Evolutionary conservation across 305 asterid genomes (phyloP), one percentile per base, ranked within the genome.

Genomic region (Fraxinus sp.): DNA sequence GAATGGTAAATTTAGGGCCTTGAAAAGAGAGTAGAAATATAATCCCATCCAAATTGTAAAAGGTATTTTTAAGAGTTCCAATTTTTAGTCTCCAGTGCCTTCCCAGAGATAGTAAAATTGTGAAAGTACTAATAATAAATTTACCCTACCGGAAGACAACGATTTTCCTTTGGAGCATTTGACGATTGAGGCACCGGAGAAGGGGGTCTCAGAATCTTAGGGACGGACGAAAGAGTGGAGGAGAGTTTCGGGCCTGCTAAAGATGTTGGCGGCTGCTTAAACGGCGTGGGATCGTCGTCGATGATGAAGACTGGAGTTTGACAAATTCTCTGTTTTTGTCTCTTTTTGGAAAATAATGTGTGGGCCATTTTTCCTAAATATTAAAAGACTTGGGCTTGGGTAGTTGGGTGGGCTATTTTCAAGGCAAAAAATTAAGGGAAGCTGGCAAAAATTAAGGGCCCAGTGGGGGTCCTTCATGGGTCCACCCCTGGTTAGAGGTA

Each of bases 271-370:
- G 70, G 75, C 28, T 68, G 74, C 68, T 82, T 89, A 71, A 68
- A 0, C 1, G 94, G 92, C 46, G 96, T 86, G 39, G 88, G 87
- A 62, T 87, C 93, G 74, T 91, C 94, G 80, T 91, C 93, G 76
- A 92, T 89, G 78, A 90, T 35, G 43, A 92, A 80, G 39, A 91
- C 87, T 32, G 3, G 90, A 90, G 85, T 88, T 86, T 78, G 87
- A 30, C 76, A 75, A 18, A 11, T 41, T 68, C 55, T 85, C 88
- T 18, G 78, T 82, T 87, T 88, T 39, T 55, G 92, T 80, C 91
- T 92, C 90, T 90, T 91, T 85, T 89, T 90, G 28, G 84, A 85
- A 32, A 32, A 32, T 32, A 32, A 32, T 32, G 35, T 32, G 35
- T 32, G 35, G 35, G 35, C 35, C 35, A 32, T 32, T 32, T 32